phyloP scores from a whole-genome alignment of 352 stramenopile species.

The Phytophthora cryptogea region DNA sequence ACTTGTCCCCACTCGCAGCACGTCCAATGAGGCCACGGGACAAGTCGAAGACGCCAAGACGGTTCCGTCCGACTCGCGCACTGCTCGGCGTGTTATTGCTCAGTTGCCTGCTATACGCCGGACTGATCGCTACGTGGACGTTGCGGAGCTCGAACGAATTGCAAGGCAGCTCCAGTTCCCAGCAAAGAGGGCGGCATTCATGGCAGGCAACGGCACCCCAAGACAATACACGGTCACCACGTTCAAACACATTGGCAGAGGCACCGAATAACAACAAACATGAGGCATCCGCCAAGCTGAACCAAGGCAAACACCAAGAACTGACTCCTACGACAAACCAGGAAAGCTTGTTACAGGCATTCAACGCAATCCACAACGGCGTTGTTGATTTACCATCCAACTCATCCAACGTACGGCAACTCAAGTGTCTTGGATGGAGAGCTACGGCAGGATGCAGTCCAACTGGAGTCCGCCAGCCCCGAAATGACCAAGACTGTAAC shows the following conservation, averaged over 20 bases:
- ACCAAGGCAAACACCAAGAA: constrained; percentile 1
- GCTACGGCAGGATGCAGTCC: constrained; percentile 21
- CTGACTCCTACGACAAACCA: background rate
- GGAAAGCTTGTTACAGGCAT: background rate
- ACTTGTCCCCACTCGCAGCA: background rate
- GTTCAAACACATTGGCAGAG: background rate
- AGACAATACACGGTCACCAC: background rate
- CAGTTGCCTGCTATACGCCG: constrained; percentile 14
- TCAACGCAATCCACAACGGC: too few relatives aligned
- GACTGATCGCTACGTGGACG: constrained; percentile 9
- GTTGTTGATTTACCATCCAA: constrained; percentile 16
- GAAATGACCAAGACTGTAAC: constrained; percentile 21
- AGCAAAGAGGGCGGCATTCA: background rate
- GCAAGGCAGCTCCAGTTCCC: background rate
- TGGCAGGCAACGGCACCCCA: background rate
- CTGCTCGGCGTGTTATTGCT: constrained; percentile 11
- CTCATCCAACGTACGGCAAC: constrained; percentile 13
- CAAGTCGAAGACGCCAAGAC: constrained; percentile 1
- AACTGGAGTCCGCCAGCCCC: constrained; percentile 11
- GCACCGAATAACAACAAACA: background rate
- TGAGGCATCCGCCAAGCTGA: background rate
- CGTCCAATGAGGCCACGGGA: constrained; percentile 5
- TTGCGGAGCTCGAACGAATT: background rate
- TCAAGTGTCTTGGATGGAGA: constrained; percentile 22
- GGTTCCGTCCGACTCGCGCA: constrained; percentile 4